A percentile compares a stretch with the other conserved stretches of the same genome.
These are phyloP conservation scores for Talaromyces sp. DNA, from an alignment of 2,329 filamentous ascomycete genomes.

Conservation along the genomic window DNA sequence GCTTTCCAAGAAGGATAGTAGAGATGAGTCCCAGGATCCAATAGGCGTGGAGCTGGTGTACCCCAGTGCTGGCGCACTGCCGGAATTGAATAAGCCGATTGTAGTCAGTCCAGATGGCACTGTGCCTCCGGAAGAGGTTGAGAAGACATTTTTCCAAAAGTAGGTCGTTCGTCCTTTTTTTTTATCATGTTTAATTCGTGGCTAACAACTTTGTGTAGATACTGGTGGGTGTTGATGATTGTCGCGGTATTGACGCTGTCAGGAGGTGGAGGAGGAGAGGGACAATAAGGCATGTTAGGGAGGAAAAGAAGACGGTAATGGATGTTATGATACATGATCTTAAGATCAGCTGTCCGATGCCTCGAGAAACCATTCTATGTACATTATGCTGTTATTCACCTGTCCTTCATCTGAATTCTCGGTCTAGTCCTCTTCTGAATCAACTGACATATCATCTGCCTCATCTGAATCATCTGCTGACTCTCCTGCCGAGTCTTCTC, in stretches of 20 bases:
- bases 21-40: conserved; percentile 19
- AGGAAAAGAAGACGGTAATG: not conserved
- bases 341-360: not conserved
- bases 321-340: not conserved
- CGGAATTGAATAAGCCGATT: conserved; percentile 40
- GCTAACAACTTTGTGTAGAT: conserved; percentile 28
- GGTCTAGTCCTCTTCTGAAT: not conserved
- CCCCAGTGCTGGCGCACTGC: conserved; percentile 31
- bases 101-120: conserved; percentile 38
- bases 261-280: conserved; percentile 39
- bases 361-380: conserved; percentile 4
- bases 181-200: not conserved
- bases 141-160: conserved; percentile 47
- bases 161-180: conserved; percentile 24
- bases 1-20: conserved; percentile 26
- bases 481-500: not conserved
- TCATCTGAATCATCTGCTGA: not conserved
- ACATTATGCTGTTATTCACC: conserved; percentile 6
- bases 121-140: conserved; percentile 35
- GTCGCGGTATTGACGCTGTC: conserved; percentile 41
- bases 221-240: conserved; percentile 48
- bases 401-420: not conserved
- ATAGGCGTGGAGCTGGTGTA: conserved; percentile 34
- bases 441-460: not conserved
- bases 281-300: conserved; percentile 17